phyloP scores from a whole-genome alignment of 441 rosid genomes.

The Mallotus japonicus region DNA sequence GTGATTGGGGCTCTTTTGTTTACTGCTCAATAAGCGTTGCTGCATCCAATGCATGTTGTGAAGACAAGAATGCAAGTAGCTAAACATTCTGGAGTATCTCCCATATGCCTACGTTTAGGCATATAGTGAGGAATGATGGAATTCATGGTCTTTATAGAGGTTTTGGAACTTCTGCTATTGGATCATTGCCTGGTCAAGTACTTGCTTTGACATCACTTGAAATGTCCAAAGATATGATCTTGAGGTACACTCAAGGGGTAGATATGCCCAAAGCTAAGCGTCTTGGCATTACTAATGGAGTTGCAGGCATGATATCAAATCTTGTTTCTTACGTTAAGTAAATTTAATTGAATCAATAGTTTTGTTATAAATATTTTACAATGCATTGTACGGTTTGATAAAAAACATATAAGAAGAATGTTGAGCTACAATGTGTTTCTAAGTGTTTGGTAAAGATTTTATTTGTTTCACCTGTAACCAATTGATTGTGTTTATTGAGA shows the following conservation, averaged over 20 bases:
- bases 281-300: slow-evolving; percentile 53
- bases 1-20: slow-evolving; percentile 53
- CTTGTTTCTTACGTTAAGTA: slow-evolving; percentile 43
- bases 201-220: slow-evolving; percentile 60
- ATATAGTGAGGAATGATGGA: slow-evolving; percentile 44
- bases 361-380: no score
- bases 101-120: slow-evolving; percentile 32
- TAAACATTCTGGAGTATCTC: slow-evolving; percentile 36
- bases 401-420: no score
- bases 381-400: no score
- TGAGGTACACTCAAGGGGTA: slow-evolving; percentile 37
- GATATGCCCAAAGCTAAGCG: slow-evolving; percentile 55
- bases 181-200: slow-evolving; percentile 58
- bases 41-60: slow-evolving; percentile 61
- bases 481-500: no score
- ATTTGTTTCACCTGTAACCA: no score
- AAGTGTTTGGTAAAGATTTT: no score
- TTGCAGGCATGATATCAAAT: slow-evolving; percentile 62
- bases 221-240: slow-evolving; percentile 49
- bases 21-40: slow-evolving; percentile 51
- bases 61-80: slow-evolving; percentile 68
- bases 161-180: slow-evolving; percentile 53
- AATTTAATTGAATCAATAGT: no score
- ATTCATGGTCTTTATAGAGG: slow-evolving; percentile 54
- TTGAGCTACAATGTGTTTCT: no score